phyloP scores from a whole-genome alignment of 257 asterid genomes.

The Nicotiana otophora region DNA sequence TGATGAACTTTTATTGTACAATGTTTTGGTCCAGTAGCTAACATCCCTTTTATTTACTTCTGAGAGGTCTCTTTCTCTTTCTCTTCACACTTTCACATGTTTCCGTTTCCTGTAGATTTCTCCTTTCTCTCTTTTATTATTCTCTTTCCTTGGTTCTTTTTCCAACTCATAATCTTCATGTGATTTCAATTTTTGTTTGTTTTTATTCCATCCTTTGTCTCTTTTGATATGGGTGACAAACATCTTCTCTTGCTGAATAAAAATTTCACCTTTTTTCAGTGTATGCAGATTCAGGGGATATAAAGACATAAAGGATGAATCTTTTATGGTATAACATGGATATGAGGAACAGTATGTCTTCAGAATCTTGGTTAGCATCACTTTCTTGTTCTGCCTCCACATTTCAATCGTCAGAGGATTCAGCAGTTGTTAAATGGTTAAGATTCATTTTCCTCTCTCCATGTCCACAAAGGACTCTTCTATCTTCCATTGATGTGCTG shows the following conservation, averaged over 20 bases:
- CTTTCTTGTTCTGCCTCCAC: conserved; percentile 59
- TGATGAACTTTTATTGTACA: background rate
- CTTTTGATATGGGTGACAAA: background rate
- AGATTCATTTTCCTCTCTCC: conserved; percentile 80
- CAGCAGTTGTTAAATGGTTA: conserved; percentile 44
- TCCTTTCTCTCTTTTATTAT: background rate
- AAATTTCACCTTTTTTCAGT: background rate
- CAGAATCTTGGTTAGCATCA: conserved; percentile 56
- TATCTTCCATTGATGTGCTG: conserved; percentile 45
- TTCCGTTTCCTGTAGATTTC: background rate
- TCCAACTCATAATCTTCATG: background rate
- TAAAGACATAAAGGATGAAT: background rate
- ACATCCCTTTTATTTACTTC: background rate
- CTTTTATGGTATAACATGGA: background rate
- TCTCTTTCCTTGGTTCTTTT: background rate
- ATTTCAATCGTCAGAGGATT: conserved; percentile 25
- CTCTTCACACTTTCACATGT: background rate
- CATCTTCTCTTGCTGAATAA: background rate
- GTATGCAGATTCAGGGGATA: background rate
- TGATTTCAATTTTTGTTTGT: background rate
- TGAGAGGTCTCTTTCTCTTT: background rate
- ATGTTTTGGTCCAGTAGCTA: background rate
- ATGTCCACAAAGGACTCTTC: conserved; percentile 69
- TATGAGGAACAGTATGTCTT: conserved; percentile 8
- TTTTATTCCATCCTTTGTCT: background rate